A percentile compares a stretch with the other conserved stretches of the same genome.
Evolutionary conservation across 1,284 basidiomycete species (phyloP).

Genomic region (Meripilus lineatus): DNA sequence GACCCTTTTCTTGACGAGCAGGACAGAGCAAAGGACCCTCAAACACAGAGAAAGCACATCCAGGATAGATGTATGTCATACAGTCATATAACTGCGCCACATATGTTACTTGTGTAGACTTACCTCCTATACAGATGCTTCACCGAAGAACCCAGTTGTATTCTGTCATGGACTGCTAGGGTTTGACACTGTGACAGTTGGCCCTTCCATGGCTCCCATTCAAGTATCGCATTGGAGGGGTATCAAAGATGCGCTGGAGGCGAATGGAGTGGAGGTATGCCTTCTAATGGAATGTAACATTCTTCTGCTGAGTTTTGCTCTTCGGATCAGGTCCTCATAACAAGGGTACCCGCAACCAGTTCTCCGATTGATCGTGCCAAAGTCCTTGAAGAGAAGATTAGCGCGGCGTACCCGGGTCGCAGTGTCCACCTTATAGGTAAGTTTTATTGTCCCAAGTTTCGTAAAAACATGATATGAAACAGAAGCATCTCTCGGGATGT

Average conservation of each 20-base stretch:
- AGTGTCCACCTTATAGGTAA: slow-evolving; percentile 83
- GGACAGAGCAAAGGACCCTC: slow-evolving; percentile 48
- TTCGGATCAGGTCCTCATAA: slow-evolving; percentile 65
- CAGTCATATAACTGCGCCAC: not conserved
- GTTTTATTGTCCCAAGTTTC: slow-evolving; percentile 14
- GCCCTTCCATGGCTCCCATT: slow-evolving; percentile 69
- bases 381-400: slow-evolving; percentile 80
- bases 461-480: not conserved
- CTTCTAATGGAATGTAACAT: not conserved
- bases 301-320: not conserved
- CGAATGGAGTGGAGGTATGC: slow-evolving; percentile 70
- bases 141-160: slow-evolving; percentile 80
- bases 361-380: slow-evolving; percentile 83
- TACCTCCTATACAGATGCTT: slow-evolving; percentile 44
- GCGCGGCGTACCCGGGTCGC: slow-evolving; percentile 72
- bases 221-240: slow-evolving; percentile 94
- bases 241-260: slow-evolving; percentile 85
- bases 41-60: slow-evolving; percentile 52
- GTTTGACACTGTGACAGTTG: slow-evolving; percentile 75
- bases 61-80: slow-evolving; percentile 62
- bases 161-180: slow-evolving; percentile 94
- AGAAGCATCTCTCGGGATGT: slow-evolving; percentile 2
- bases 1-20: slow-evolving; percentile 50
- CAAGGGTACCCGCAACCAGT: slow-evolving; percentile 87
- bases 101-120: not conserved